Base-by-base conservation (phyloP, 1,284 basidiomycete species). In the Cutaneotrichosporon cyanovorans region DNA sequence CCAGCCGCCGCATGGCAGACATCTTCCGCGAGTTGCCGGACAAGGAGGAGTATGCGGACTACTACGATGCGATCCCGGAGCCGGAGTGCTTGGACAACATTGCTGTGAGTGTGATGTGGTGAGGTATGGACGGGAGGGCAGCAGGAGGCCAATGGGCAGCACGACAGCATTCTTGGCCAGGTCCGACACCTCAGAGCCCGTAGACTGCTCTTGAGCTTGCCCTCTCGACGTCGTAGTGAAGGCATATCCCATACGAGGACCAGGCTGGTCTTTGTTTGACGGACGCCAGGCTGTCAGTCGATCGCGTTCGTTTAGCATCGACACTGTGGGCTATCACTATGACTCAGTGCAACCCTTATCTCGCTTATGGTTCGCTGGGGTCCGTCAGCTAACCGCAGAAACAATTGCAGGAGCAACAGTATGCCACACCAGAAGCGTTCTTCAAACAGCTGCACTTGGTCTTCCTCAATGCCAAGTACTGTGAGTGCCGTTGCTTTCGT, bases 381-480 rank as follows among this genome's bases (percentile, higher is more conserved):
- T n/a, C n/a, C n/a, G n/a, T n/a, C n/a, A n/a, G 36, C 42, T 44
- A 12, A 44, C 36, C 8, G 16, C 45, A 68, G 68, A 42, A 50
- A 0, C 56, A 58, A 21, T 59, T 71, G 9, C 56, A 49, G 2
- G 35, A 42, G 23, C 60, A 65, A 32, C 42, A 37, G 1, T 71
- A 59, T 45, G 40, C 50, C 9, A 51, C 53, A 20, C 62, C 69
- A 2, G 65, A 67, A 44, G 57, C 57, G 8, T 68, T 71, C 48
- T 65, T 65, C 61, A 63, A 61, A 21, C 65, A 69, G 42, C 49
- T 73, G 6, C 63, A 71, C 44, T 59, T 69, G 19, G 65, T 72
- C 28, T 73, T 71, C 55, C 54, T 66, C 21, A 73, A 73, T 46
- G 71, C 71, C 4, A 69, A 65, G 55, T 60, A 69, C 44, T 73